Evolutionary conservation across 129 eudicot genomes (phyloP), one percentile per base, ranked within the genome.

Genomic region (Artemisia annua): DNA sequence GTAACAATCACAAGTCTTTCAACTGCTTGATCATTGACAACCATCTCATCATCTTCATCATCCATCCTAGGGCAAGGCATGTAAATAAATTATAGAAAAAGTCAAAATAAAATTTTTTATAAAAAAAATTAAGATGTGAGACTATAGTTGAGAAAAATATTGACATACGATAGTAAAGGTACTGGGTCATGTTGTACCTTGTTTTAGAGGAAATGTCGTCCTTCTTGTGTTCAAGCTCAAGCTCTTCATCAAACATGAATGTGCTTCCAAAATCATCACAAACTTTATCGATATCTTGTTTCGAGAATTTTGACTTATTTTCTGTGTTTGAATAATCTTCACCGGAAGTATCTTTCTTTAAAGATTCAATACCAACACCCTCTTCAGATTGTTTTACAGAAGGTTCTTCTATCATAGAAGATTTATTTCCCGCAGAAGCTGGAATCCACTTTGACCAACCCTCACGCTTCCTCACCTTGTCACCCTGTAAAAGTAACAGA

Each of bases 1-100:
- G 98, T 93, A 71, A 93, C 98, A 85, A 93, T 93, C 19, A 93
- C 88, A 72, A 93, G 95, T 78, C 95, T 87, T 73, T 93, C 98
- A 75, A 93, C 95, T 66, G 87, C 96, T 51, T 84, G 92, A 79
- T 93, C 96, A 64, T 80, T 77, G 57, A 59, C 85, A 68, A 59
- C 63, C 82, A 80, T 80, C 63, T 89, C 98, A 22, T 93, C 95
- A 28, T 89, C 96, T 65, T 93, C 98, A 49, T 93, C 96, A 79
- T 89, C 95, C 76, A 84, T 80, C 87, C 96, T 90, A 58, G 22
- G 50, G 44, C 46, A 60, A 48, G 48, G 63, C 49, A 1, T 51
- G 71, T 66, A 11, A 46, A 56, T 16, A 48, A 3, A 77, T 69
- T 68, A 60, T 8, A 59, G 12, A 69, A 66, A 66, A 19, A 20